A percentile compares a stretch with the other conserved stretches of the same genome.
Evolutionary conservation across 1,284 basidiomycete species (phyloP).

Genomic region (Tremellales sp.): DNA sequence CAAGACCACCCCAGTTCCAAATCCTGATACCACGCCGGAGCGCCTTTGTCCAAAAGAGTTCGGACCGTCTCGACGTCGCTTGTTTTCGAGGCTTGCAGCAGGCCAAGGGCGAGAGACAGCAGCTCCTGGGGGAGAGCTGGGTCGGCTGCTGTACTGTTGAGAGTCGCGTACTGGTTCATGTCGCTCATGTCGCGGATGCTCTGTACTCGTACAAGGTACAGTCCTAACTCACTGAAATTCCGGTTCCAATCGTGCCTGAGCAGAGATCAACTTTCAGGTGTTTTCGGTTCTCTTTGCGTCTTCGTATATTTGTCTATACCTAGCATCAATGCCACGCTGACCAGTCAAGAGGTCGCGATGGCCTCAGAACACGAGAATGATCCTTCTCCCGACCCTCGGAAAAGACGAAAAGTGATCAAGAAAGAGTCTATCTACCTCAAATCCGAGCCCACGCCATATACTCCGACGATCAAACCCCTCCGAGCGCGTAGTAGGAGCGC

Average conservation of each 20-base stretch:
- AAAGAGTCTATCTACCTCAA: not conserved
- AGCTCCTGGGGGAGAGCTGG: slow-evolving; percentile 12
- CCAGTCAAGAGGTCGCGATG: not conserved
- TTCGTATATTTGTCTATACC: too few species aligned
- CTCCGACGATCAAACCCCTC: not conserved
- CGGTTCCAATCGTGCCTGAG: too few species aligned
- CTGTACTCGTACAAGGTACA: not conserved
- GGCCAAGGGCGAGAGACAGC: slow-evolving; percentile 19
- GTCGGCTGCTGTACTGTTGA: not conserved
- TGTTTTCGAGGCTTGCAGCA: slow-evolving; percentile 26
- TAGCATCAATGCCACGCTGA: not conserved
- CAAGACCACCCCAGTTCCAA: slow-evolving; percentile 74
- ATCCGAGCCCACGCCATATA: not conserved
- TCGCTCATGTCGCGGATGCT: too few species aligned
- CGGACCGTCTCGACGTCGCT: slow-evolving; percentile 55
- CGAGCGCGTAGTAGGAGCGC: not conserved
- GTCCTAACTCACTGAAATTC: not conserved
- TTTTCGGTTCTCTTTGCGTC: too few species aligned
- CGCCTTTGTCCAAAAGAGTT: slow-evolving; percentile 61
- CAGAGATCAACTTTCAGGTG: too few species aligned
- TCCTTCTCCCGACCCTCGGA: too few species aligned
- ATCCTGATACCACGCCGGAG: slow-evolving; percentile 89
- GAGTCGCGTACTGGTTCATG: too few species aligned
- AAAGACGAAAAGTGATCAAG: not conserved
- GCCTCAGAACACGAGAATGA: too few species aligned